phyloP scores from a whole-genome alignment of 345 rosid species.

The Erysimum cheiranthoides region DNA sequence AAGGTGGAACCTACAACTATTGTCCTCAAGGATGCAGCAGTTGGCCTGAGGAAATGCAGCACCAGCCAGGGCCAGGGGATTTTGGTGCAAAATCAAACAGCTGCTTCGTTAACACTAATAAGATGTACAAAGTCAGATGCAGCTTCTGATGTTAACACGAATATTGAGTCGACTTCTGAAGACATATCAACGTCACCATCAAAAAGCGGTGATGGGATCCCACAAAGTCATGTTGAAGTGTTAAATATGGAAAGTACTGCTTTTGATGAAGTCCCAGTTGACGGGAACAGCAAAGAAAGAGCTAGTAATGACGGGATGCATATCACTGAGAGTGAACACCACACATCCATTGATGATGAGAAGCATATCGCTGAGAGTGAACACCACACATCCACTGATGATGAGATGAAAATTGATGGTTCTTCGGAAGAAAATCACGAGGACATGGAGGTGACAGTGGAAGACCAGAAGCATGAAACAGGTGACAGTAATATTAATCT shows the following conservation, averaged over 20 bases:
- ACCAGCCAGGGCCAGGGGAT: slow-evolving; percentile 38
- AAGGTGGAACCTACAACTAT: slow-evolving; percentile 24
- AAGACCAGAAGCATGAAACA: slow-evolving; percentile 48
- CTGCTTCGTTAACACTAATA: slow-evolving; percentile 17
- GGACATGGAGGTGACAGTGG: slow-evolving; percentile 38
- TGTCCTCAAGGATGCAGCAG: neutral
- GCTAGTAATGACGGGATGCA: slow-evolving; percentile 32
- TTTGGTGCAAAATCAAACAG: slow-evolving; percentile 41
- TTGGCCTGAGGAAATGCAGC: slow-evolving; percentile 31
- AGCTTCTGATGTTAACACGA: slow-evolving; percentile 29
- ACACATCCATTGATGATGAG: slow-evolving; percentile 20
- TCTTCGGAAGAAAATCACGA: slow-evolving; percentile 35
- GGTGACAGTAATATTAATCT: slow-evolving; percentile 46
- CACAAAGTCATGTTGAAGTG: slow-evolving; percentile 34
- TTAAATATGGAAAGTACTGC: slow-evolving; percentile 32
- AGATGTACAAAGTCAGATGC: slow-evolving; percentile 37
- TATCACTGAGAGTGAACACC: slow-evolving; percentile 33
- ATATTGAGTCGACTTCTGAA: slow-evolving; percentile 25
- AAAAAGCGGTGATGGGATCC: slow-evolving; percentile 16
- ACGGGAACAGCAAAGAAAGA: slow-evolving; percentile 30
- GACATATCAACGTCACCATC: slow-evolving; percentile 37
- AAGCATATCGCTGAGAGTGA: slow-evolving; percentile 31
- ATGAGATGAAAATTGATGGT: slow-evolving; percentile 33
- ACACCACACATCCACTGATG: slow-evolving; percentile 28
- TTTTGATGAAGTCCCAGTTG: slow-evolving; percentile 35